Conservation (phyloP, 202 grass and related monocot species). For the Panicum hallii region DNA sequence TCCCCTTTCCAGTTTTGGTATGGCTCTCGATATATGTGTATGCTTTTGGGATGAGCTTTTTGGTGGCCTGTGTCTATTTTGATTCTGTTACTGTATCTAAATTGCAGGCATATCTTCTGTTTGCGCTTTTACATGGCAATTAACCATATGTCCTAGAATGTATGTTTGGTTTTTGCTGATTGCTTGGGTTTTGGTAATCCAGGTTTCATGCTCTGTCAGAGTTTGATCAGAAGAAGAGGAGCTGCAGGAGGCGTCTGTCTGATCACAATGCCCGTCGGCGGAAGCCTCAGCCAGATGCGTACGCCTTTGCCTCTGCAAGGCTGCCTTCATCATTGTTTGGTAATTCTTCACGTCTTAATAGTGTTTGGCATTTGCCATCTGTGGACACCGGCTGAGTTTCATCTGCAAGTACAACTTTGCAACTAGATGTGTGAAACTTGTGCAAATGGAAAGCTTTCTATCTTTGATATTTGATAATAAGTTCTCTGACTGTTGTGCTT, state of each 20-base stretch:
- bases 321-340: slow-evolving; percentile 68
- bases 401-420: background rate
- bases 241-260: slow-evolving; percentile 86
- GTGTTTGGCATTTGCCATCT: background rate
- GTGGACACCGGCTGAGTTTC: background rate
- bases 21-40: slow-evolving; percentile 35
- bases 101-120: slow-evolving; percentile 27
- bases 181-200: slow-evolving; percentile 43
- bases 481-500: background rate
- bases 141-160: background rate
- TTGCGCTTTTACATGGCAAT: slow-evolving; percentile 18
- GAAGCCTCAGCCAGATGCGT: slow-evolving; percentile 72
- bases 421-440: background rate
- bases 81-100: slow-evolving; percentile 37
- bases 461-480: slow-evolving; percentile 25
- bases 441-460: background rate
- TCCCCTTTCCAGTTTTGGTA: slow-evolving; percentile 53
- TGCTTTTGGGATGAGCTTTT: slow-evolving; percentile 36
- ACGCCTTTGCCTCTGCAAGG: slow-evolving; percentile 69
- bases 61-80: slow-evolving; percentile 31
- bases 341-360: slow-evolving; percentile 47
- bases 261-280: slow-evolving; percentile 94
- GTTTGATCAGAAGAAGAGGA: slow-evolving; percentile 99
- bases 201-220: slow-evolving; percentile 88
- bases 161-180: slow-evolving; percentile 37